Evolutionary conservation across 75 land plant genomes (phyloP), one percentile per base, ranked within the genome.

Genomic region (Larix kaempferi): DNA sequence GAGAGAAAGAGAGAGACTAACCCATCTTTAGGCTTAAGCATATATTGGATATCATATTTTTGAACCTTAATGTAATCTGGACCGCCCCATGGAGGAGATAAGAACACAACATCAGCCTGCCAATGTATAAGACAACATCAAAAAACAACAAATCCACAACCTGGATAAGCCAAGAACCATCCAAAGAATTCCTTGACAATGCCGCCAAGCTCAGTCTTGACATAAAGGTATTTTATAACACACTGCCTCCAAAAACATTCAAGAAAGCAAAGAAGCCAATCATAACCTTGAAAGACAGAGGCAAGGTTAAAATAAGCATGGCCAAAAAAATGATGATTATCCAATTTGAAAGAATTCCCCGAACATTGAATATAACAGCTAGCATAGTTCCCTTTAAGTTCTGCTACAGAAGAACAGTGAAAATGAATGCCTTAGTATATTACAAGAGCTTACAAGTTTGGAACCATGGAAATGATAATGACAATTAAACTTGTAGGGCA

Each of bases 1-100:
- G 5, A 10, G 12, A 74, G 41, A 73, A 4, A 29, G 29, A 65
- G 27, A 73, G 37, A 29, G 19, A 29, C 69, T 65, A 26, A 86
- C 87, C 87, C 87, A 71, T 86, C 85, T 69, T 83, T 65, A 25
- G 87, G 87, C 65, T 73, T 77, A 27, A 86, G 77, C 87, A 86
- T 86, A 22, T 83, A 57, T 49, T 76, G 63, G 2, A 86, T 84
- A 49, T 86, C 85, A 71, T 79, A 86, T 23, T 56, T 76, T 14
- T 76, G 59, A 16, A 64, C 87, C 56, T 17, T 67, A 57, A 54
- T 22, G 62, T 86, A 86, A 17, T 56, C 75, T 22, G 87, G 87
- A 22, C 87, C 87, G 59, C 87, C 87, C 87, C 87, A 86, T 39
- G 87, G 87, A 61, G 87, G 87, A 58, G 87, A 86, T 26, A 86